Base-by-base conservation (phyloP, 2,329 filamentous ascomycete genomes). In the Colletotrichum agaves region DNA sequence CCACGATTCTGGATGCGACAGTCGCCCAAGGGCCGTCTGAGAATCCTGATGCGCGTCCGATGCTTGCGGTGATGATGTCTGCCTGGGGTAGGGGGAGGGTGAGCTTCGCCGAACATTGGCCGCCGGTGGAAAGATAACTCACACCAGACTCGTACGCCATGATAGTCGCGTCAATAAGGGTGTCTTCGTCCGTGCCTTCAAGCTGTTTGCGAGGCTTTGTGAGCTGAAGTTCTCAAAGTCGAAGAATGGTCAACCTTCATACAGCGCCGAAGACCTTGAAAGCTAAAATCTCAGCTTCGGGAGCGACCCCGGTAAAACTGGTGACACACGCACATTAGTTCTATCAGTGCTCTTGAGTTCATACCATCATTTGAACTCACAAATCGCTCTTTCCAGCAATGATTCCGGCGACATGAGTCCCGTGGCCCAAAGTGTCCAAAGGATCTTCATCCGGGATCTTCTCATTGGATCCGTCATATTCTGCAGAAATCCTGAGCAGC, bases 381-480 rank as follows among this genome's bases (percentile, higher is more conserved):
- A 63, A 62, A 3, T 67, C 57, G 21, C 67, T 69, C 17, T 71
- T 73, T 2, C 72, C 73, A 15, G 71, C 74, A 27, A 75, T 70
- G 15, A 75, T 75, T 12, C 74, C 74, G 2, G 73, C 70, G 11
- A 74, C 71, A 33, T 75, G 74, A 3, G 72, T 74, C 6, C 74
- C 74, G 17, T 74, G 73, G 2, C 71, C 73, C 3, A 69, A 39
- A 1, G 58, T 46, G 33, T 74, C 73, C 8, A 73, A 55, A 2
- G 74, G 74, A 31, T 75, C 73, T 13, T n/a, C 61, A 5, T 74
- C 73, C 0, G 73, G 73, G 0, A 49, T 35, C 11, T 58, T 68
- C 2, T 56, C 53, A 11, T 61, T 70, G 5, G 59, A 65, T 15
- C 61, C 68, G 35, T 70, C 56, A 19, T 69, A 69, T 2, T 65